These are phyloP conservation scores for Metschnikowia sp. DNA, from an alignment of 805 yeast species.

Conservation along the genomic window DNA sequence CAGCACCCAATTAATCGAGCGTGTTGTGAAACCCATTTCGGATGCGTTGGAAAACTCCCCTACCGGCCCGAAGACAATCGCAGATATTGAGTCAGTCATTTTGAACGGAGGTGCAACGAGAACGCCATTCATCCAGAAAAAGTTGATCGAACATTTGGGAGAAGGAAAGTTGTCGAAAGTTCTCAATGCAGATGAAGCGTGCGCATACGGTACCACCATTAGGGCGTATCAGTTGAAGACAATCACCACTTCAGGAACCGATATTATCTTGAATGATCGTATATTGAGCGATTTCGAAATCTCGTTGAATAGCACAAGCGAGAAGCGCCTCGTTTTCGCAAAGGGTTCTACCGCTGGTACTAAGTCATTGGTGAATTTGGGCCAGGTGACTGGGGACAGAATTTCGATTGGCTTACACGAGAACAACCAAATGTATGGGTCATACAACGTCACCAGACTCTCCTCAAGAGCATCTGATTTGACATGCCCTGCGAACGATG, in stretches of 20 bases:
- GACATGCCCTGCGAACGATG: constrained; percentile 37
- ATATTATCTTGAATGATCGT: constrained; percentile 57
- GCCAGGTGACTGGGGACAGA: constrained; percentile 30
- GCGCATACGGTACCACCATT: constrained; percentile 84
- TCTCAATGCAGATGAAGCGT: constrained; percentile 94
- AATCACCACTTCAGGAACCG: constrained; percentile 52
- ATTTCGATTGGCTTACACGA: constrained; percentile 33
- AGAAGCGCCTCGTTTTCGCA: constrained; percentile 38
- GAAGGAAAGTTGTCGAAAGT: constrained; percentile 66
- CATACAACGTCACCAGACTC: constrained; percentile 25
- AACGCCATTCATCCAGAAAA: constrained; percentile 79
- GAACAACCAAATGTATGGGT: constrained; percentile 34
- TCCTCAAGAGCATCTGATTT: constrained; percentile 28
- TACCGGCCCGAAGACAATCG: constrained; percentile 18
- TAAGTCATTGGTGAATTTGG: constrained; percentile 34
- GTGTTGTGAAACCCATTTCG: constrained; percentile 53
- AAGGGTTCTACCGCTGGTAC: constrained; percentile 41
- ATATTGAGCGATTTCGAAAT: constrained; percentile 48
- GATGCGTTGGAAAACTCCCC: constrained; percentile 44
- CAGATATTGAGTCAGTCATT: constrained; percentile 61
- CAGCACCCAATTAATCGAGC: constrained; percentile 40
- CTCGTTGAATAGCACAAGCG: constrained; percentile 23
- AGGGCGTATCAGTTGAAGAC: constrained; percentile 68
- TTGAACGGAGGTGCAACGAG: constrained; percentile 89
- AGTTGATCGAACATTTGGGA: constrained; percentile 51